Conservation (phyloP, 202 grass and related monocot genomes). For the Cymbopogon flexuosus region DNA sequence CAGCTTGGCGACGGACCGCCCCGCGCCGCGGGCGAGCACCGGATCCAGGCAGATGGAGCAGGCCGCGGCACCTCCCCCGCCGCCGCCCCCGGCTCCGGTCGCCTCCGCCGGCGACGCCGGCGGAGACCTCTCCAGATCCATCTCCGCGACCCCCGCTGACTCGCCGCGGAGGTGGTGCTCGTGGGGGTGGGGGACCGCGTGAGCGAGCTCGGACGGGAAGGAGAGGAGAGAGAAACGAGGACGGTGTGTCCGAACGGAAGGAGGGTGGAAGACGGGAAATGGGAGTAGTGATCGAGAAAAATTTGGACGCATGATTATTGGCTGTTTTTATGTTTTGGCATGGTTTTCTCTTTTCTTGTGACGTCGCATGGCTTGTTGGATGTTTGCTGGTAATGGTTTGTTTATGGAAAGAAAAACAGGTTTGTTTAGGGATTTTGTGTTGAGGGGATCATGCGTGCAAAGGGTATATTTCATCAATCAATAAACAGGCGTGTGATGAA, state of each 20-base stretch:
- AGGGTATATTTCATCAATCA: neutral
- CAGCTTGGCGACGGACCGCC: conserved; percentile 72
- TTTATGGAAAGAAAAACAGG: neutral
- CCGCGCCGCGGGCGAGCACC: conserved; percentile 39
- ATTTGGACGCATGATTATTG: neutral
- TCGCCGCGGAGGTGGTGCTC: conserved; percentile 23
- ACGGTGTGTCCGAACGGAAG: conserved; percentile 26
- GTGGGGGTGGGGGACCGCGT: neutral
- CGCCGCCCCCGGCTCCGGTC: neutral
- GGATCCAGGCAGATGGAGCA: conserved; percentile 94
- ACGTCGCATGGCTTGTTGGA: neutral
- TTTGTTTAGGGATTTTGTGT: neutral
- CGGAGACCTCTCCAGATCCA: conserved; percentile 63
- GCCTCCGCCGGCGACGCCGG: conserved; percentile 22
- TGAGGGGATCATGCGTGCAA: neutral
- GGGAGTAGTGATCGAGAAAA: neutral
- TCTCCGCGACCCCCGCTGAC: conserved; percentile 9
- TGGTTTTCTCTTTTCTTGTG: neutral
- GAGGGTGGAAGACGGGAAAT: neutral
- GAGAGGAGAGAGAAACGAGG: conserved; percentile 1
- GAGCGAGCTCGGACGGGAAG: neutral
- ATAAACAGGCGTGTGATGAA: neutral
- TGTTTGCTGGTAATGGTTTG: neutral
- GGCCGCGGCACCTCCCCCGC: neutral
- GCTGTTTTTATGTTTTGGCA: neutral